These are phyloP conservation scores for Cyberlindnera maritima DNA, from an alignment of 805 yeast genomes.

Conservation along the genomic window DNA sequence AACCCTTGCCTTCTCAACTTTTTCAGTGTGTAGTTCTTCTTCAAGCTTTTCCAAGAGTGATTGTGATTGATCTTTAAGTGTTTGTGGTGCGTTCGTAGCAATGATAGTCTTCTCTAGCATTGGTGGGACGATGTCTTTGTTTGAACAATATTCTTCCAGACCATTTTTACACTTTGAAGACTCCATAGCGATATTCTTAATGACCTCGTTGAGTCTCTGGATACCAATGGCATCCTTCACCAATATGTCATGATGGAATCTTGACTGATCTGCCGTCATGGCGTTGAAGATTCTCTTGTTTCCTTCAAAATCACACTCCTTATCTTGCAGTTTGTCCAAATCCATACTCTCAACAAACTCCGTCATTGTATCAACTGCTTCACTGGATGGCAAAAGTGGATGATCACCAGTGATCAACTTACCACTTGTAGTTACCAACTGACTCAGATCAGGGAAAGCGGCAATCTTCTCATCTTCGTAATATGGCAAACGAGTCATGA, in stretches of 20 bases:
- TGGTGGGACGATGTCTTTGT: constrained; percentile 27
- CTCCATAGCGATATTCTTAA: constrained; percentile 18
- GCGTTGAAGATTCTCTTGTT: constrained; percentile 21
- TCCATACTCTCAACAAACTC: constrained; percentile 43
- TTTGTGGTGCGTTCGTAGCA: constrained; percentile 19
- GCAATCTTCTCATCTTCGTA: constrained; percentile 72
- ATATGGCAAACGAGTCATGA: constrained; percentile 60
- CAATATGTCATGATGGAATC: constrained; percentile 22
- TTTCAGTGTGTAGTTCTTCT: constrained; percentile 21
- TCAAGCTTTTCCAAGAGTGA: constrained; percentile 15
- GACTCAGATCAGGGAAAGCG: constrained; percentile 41
- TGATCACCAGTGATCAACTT: constrained; percentile 24
- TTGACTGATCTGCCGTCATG: constrained; percentile 3
- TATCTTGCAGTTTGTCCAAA: constrained; percentile 29
- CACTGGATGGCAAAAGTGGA: constrained; percentile 33
- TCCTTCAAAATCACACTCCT: constrained; percentile 25
- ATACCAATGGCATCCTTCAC: constrained; percentile 25
- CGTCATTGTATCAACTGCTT: constrained; percentile 42
- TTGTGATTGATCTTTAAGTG: constrained; percentile 10
- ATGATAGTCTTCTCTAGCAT: constrained; percentile 23
- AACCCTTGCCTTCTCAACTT: constrained; percentile 16
- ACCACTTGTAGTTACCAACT: constrained; percentile 33
- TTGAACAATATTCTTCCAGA: constrained; percentile 14
- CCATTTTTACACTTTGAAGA: constrained; percentile 4
- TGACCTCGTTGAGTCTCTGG: constrained; percentile 23